Percentiles rank a stretch among this genome's conserved stretches.
Evolutionary conservation across 2,329 filamentous ascomycete species (phyloP).

Genomic region (Tolypocladium album): DNA sequence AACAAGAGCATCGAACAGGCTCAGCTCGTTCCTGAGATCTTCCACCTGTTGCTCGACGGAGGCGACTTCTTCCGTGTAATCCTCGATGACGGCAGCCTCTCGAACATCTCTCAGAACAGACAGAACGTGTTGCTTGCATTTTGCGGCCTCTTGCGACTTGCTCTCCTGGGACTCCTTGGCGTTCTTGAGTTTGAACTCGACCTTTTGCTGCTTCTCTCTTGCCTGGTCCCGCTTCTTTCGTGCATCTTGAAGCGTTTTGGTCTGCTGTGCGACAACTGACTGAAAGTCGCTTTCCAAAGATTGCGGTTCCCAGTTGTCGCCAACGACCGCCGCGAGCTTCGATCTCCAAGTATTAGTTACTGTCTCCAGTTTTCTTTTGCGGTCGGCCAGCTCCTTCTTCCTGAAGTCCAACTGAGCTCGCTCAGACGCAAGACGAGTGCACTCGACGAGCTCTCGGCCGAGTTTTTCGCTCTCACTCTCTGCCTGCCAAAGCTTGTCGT

Average conservation of each 20-base stretch:
- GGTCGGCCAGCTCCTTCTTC: conserved; percentile 67
- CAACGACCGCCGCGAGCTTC: conserved; percentile 56
- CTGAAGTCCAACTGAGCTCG: conserved; percentile 75
- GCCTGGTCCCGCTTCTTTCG: conserved; percentile 61
- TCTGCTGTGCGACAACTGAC: conserved; percentile 45
- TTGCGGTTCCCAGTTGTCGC: conserved; percentile 54
- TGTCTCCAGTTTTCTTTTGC: conserved; percentile 65
- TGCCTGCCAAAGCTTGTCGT: conserved; percentile 53
- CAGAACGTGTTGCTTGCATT: conserved; percentile 47
- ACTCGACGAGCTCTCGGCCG: conserved; percentile 71
- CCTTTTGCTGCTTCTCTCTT: conserved; percentile 62
- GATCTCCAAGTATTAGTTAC: conserved; percentile 64
- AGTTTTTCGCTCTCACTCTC: conserved; percentile 65
- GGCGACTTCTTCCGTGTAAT: conserved; percentile 40
- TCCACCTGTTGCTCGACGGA: conserved; percentile 47
- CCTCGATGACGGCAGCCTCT: conserved; percentile 37
- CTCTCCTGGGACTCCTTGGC: conserved; percentile 53
- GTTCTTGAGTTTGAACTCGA: conserved; percentile 62
- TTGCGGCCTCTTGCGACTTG: conserved; percentile 50
- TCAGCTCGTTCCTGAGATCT: conserved; percentile 53
- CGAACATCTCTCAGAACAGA: conserved; percentile 34
- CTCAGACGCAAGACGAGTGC: conserved; percentile 69
- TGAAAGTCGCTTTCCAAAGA: conserved; percentile 65
- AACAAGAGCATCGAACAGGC: conserved; percentile 56
- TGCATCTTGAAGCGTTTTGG: conserved; percentile 47